Evolutionary conservation across 176 grass and related monocot genomes (phyloP).

Genomic region (Oryza glaberrima): DNA sequence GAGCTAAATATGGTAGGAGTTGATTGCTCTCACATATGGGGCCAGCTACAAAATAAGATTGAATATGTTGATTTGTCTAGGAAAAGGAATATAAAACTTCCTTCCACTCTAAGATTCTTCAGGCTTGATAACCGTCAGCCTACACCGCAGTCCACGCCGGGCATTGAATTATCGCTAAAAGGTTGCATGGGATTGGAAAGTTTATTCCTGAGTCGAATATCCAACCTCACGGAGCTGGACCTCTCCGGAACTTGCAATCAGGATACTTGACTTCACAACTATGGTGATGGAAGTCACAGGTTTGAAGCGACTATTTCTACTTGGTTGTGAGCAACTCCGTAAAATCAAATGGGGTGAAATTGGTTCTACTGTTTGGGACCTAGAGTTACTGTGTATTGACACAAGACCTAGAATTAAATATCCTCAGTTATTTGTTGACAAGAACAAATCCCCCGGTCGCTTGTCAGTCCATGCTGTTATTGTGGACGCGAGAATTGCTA

Average conservation of each 20-base stretch:
- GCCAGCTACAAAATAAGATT: too few relatives aligned
- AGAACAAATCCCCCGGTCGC: neutral
- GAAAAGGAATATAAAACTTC: too few relatives aligned
- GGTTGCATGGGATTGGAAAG: neutral
- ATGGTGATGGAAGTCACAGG: neutral
- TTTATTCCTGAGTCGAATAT: neutral
- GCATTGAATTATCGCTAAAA: neutral
- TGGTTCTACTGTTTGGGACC: neutral
- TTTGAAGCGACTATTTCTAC: neutral
- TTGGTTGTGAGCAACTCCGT: neutral
- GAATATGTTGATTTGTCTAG: too few relatives aligned
- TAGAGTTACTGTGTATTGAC: conserved; percentile 13
- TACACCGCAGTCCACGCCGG: too few relatives aligned
- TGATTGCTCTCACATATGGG: too few relatives aligned
- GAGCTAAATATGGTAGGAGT: conserved; percentile 24
- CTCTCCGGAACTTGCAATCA: conserved; percentile 18
- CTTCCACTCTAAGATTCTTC: too few relatives aligned
- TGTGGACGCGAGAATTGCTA: neutral
- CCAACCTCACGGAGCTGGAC: neutral
- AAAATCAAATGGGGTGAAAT: neutral
- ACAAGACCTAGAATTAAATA: neutral
- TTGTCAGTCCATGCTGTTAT: neutral
- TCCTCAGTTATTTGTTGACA: neutral
- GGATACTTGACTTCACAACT: neutral
- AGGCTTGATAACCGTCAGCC: too few relatives aligned